Base-by-base conservation (phyloP, 83 land plant species). In the Thuja plicata region DNA sequence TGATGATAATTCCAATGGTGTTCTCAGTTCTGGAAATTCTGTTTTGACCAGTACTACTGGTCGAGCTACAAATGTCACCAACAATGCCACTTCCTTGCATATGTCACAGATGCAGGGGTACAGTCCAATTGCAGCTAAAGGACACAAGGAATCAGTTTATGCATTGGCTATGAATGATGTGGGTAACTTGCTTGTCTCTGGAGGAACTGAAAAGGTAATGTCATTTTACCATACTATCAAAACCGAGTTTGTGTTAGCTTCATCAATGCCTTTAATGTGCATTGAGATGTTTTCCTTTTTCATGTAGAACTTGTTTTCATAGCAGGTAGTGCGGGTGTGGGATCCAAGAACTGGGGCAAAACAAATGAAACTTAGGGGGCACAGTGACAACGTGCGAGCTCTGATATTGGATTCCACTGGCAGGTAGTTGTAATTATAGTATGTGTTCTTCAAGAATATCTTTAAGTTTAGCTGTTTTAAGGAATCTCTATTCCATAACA, bases 111-210 rank as follows among this genome's bases (percentile, higher is more conserved):
- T 93, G 27, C 96, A 96, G 80, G 97, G 97, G 17, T 98, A 97
- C 86, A 92, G 85, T 82, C 99, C 99, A 48, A 84, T 95, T 87
- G 91, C 95, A 79, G 99, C 96, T 37, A 98, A 97, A 88, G 99
- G 99, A 48, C 98, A 98, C 88, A 98, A 98, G 88, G 99, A 97
- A 81, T 98, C 99, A 45, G 99, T 98, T 27, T 98, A 98, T 93
- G 99, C 99, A 48, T 89, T 98, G 87, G 99, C 99, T 57, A 97
- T 97, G 96, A 98, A 97, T 90, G 99, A 98, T 86, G 88, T 92
- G 82, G 99, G 97, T 78, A 94, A 94, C 9, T 89, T 97, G 87
- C 97, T 98, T 80, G 99, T 97, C 40, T 98, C 99, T 89, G 99
- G 99, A 86, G 99, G 99, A 77, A 98, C 99, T 50, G 99, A 98